Base-by-base conservation (phyloP, 805 yeast species). In the Spathaspora gorwiae region DNA sequence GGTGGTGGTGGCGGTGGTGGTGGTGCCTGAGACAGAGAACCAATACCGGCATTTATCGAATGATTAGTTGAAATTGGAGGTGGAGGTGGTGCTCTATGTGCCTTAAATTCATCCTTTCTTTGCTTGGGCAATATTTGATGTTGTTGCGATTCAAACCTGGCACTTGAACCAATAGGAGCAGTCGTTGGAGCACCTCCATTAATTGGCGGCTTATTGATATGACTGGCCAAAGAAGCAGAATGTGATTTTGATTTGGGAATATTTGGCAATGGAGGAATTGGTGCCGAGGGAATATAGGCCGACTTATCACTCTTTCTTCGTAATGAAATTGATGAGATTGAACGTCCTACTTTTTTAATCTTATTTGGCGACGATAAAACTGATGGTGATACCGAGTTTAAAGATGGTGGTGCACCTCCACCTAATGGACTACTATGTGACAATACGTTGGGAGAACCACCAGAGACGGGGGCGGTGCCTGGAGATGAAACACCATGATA, bases 231-330 rank as follows among this genome's bases (percentile, higher is more conserved):
- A 4, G 73, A 67, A 35, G 62, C 55, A 42, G 58, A 66, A 51
- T 72, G 76, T 0, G 75, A 69, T 49, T 66, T 66, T 0, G 74
- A 68, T 47, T 71, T 72, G 2, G 76, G 76, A 26, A 68, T 62
- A 15, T 45, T 40, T 29, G 47, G 47, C 13, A 47, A 39, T 27
- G 48, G 49, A 11, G 53, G 64, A 12, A 54, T 54, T n/a, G 61
- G 57, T 2, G 54, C 47, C 26, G 52, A 47, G 11, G 49, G 50
- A 8, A 50, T 52, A 8, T 30, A 42, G 4, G 5, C 24, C 26
- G 61, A 65, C 31, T 67, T 51, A 2, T 66, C 60, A 42, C 62
- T 56, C 30, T 64, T 52, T 1, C 66, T 55, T 42, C 68, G 69
- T 27, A 67, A 50, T 1, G 73, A 65, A 42, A 70, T 69, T 2